A percentile compares a stretch with the other conserved stretches of the same genome.
Conservation (phyloP, 1,284 basidiomycete genomes). For the Ustilago curta region DNA sequence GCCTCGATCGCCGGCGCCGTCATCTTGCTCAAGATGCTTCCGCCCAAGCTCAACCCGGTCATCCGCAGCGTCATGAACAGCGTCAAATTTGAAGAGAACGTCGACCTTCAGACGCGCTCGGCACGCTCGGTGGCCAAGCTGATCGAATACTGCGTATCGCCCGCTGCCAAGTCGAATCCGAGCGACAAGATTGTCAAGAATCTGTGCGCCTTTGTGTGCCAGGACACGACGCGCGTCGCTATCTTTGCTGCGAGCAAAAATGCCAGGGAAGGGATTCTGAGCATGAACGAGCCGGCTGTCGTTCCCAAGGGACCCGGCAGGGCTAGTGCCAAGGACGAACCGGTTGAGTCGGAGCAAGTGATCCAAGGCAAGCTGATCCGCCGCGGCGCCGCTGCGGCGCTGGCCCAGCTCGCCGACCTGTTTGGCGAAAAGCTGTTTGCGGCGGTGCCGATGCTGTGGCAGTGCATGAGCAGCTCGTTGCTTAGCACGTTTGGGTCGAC, state of each 20-base stretch:
- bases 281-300: slow-evolving; percentile 73
- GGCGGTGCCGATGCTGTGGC: slow-evolving; percentile 90
- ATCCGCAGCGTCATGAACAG: slow-evolving; percentile 98
- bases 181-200: slow-evolving; percentile 97
- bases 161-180: slow-evolving; percentile 74
- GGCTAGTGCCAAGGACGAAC: slow-evolving; percentile 38
- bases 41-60: slow-evolving; percentile 87
- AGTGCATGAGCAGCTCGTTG: slow-evolving; percentile 85
- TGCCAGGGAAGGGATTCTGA: slow-evolving; percentile 80
- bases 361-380: slow-evolving; percentile 72
- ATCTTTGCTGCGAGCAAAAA: slow-evolving; percentile 81
- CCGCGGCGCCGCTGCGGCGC: slow-evolving; percentile 86
- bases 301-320: slow-evolving; percentile 31
- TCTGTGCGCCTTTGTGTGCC: slow-evolving; percentile 92
- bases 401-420: slow-evolving; percentile 80
- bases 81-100: slow-evolving; percentile 86
- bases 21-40: slow-evolving; percentile 72
- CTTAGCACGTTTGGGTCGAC: slow-evolving; percentile 77
- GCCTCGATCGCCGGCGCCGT: slow-evolving; percentile 91
- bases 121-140: slow-evolving; percentile 88
- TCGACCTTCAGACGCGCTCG: slow-evolving; percentile 88
- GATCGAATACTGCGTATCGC: slow-evolving; percentile 82
- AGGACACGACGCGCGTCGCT: slow-evolving; percentile 85
- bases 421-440: slow-evolving; percentile 83
- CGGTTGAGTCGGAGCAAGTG: slow-evolving; percentile 70